phyloP scores from a whole-genome alignment of 2,329 filamentous ascomycete species.

The Aureobasidium sp. region DNA sequence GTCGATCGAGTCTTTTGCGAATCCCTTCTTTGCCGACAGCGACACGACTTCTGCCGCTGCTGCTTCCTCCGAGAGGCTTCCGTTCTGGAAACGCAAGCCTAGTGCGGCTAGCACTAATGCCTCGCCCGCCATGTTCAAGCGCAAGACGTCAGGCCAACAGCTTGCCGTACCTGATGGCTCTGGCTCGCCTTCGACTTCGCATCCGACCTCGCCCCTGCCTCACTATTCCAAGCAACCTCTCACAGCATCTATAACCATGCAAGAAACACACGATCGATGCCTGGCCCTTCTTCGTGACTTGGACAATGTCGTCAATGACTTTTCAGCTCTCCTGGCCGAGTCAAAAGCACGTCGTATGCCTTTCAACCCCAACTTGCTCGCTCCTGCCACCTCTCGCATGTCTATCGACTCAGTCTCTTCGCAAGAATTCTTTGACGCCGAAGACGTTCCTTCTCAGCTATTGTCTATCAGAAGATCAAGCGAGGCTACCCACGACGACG shows the following conservation, averaged over 20 bases:
- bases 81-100: conserved; percentile 90
- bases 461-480: conserved; percentile 68
- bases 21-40: conserved; percentile 28
- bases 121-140: conserved; percentile 36
- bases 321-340: conserved; percentile 66
- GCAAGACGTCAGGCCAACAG: conserved; percentile 47
- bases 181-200: conserved; percentile 17
- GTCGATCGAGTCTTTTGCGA: conserved; percentile 21
- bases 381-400: conserved; percentile 43
- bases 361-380: not conserved
- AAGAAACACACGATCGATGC: conserved; percentile 72
- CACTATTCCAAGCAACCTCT: conserved; percentile 26
- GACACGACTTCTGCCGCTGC: conserved; percentile 21
- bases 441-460: conserved; percentile 61
- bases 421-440: conserved; percentile 93
- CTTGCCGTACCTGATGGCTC: conserved; percentile 42
- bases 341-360: conserved; percentile 69
- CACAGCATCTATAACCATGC: conserved; percentile 24
- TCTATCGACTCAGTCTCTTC: conserved; percentile 77
- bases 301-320: conserved; percentile 75
- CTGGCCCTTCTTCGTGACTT: conserved; percentile 77
- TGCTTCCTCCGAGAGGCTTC: conserved; percentile 49
- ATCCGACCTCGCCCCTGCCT: conserved; percentile 30
- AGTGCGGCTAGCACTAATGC: conserved; percentile 44
- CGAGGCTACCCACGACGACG: conserved; percentile 54